Percentiles rank a stretch among this genome's conserved stretches.
These are phyloP conservation scores for Aureobasidium sp. DNA, from an alignment of 2,329 filamentous ascomycete genomes.

Conservation along the genomic window DNA sequence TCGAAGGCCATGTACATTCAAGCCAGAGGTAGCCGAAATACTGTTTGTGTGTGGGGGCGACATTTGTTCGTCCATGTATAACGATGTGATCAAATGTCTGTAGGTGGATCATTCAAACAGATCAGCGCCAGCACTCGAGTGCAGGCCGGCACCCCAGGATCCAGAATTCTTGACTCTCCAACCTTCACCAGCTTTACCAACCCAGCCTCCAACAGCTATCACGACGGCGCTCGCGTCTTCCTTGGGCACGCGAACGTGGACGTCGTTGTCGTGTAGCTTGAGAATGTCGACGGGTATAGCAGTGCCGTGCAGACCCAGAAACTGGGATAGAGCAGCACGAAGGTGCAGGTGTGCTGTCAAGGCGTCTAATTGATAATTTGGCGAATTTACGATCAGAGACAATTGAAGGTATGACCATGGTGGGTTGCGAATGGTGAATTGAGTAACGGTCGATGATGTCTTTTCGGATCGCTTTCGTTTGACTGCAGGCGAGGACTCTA, in stretches of 20 bases:
- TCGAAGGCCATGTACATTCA: no score
- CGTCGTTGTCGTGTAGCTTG: conserved; percentile 45
- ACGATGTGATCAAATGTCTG: no score
- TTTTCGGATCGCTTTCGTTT: conserved; percentile 14
- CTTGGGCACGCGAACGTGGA: conserved; percentile 57
- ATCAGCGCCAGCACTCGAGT: conserved; percentile 38
- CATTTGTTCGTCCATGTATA: no score
- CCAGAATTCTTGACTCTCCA: conserved; percentile 49
- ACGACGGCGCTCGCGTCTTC: conserved; percentile 52
- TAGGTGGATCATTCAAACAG: conserved; percentile 34
- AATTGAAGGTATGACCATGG: conserved; percentile 36
- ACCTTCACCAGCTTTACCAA: conserved; percentile 37
- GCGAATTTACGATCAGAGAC: conserved; percentile 21
- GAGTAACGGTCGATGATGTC: conserved; percentile 19
- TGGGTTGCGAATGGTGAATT: conserved; percentile 32
- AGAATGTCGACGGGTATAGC: conserved; percentile 64
- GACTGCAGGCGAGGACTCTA: not conserved
- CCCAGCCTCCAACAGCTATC: conserved; percentile 58
- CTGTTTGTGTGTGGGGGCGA: no score
- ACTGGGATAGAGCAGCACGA: conserved; percentile 54
- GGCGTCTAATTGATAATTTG: conserved; percentile 42
- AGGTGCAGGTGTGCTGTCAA: conserved; percentile 56
- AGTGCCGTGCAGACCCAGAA: conserved; percentile 59
- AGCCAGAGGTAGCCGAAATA: no score
- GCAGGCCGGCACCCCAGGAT: conserved; percentile 55